Conservation (phyloP, 805 yeast genomes). For the Yamadazyma phyllophila region DNA sequence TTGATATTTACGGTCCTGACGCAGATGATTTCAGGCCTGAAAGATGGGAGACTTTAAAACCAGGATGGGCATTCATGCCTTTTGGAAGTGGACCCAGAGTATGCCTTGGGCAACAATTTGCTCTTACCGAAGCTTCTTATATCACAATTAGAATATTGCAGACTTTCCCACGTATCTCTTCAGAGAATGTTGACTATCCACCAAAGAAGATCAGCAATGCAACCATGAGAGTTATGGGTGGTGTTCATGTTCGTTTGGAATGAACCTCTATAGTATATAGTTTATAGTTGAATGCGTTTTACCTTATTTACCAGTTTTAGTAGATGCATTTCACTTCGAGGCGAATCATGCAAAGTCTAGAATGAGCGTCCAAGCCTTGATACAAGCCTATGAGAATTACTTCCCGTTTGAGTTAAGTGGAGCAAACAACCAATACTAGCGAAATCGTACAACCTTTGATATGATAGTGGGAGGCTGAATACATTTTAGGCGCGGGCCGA, state of each 20-base stretch:
- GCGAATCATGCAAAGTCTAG: no score
- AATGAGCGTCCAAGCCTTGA: no score
- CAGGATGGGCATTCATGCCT: slow-evolving; percentile 51
- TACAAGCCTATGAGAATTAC: no score
- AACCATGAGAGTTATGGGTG: slow-evolving; percentile 26
- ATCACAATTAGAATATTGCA: slow-evolving; percentile 34
- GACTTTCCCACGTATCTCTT: slow-evolving; percentile 17
- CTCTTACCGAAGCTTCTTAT: slow-evolving; percentile 53
- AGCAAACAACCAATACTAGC: no score
- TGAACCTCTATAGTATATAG: not conserved
- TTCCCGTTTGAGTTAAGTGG: no score
- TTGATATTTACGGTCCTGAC: slow-evolving; percentile 43
- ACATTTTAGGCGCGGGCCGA: no score
- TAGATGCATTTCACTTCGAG: no score
- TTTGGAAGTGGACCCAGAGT: slow-evolving; percentile 57
- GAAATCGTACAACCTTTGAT: no score
- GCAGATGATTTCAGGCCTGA: slow-evolving; percentile 46
- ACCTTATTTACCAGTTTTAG: no score
- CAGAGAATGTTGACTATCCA: slow-evolving; percentile 20
- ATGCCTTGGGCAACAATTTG: slow-evolving; percentile 57
- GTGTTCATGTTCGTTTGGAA: slow-evolving; percentile 8
- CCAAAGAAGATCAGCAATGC: slow-evolving; percentile 27
- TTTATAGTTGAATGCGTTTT: not conserved
- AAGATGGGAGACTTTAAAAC: slow-evolving; percentile 43
- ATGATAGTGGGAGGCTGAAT: no score